Conservation (phyloP, 208 protist species). For the Wallacemonas sp. region DNA sequence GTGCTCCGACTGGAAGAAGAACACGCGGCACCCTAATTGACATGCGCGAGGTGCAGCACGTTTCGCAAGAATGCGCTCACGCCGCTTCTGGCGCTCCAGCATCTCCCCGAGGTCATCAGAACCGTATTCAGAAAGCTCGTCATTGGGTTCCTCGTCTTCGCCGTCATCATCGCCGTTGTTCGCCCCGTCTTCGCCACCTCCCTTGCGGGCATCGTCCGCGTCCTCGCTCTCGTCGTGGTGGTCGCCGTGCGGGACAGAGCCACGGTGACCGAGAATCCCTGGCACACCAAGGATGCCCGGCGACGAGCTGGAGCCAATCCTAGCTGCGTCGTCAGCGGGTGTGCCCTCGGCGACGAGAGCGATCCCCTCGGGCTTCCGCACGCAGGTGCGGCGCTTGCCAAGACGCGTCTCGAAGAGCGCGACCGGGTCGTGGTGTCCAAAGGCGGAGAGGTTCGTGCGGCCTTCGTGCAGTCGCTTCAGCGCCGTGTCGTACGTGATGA, state of each 20-base stretch:
- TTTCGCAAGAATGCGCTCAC: conserved; percentile 25
- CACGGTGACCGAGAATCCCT: too few species aligned
- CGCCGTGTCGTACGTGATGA: conserved; percentile 64
- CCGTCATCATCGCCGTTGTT: conserved; percentile 24
- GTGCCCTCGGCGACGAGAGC: conserved; percentile 11
- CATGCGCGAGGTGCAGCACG: conserved; percentile 42
- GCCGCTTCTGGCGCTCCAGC: conserved; percentile 35
- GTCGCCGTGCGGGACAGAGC: too few species aligned
- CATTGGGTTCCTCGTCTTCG: conserved; percentile 49
- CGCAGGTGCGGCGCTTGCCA: conserved; percentile 42
- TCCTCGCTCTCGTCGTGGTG: conserved; percentile 4
- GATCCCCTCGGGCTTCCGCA: conserved; percentile 50
- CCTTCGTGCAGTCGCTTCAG: conserved; percentile 44
- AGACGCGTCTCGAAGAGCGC: conserved; percentile 45
- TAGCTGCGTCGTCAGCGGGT: neutral
- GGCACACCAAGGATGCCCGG: too few species aligned
- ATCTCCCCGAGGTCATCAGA: conserved; percentile 80
- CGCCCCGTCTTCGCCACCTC: neutral
- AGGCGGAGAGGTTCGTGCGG: conserved; percentile 53
- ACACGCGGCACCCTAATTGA: conserved; percentile 61
- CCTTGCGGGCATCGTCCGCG: neutral
- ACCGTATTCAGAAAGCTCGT: conserved; percentile 65
- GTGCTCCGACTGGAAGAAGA: conserved; percentile 75
- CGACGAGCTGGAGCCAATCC: too few species aligned
- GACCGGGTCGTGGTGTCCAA: conserved; percentile 67